Percentiles rank a stretch among this genome's conserved stretches.
Evolutionary conservation across 352 stramenopile species (phyloP).

Genomic region (Globisporangium okanoganense): DNA sequence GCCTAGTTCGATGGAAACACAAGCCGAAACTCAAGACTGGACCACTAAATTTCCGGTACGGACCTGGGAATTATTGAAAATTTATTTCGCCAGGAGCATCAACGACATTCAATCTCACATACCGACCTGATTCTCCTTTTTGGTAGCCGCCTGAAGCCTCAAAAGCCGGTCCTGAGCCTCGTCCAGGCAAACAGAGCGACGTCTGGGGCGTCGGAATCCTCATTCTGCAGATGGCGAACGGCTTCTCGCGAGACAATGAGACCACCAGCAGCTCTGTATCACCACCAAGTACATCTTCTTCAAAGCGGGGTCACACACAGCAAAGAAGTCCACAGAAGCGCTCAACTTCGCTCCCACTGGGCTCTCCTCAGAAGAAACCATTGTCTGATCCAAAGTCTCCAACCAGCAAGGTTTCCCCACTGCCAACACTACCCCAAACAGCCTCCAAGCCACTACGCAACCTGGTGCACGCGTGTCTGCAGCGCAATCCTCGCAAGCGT

Average conservation of each 20-base stretch:
- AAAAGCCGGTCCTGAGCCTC: not conserved
- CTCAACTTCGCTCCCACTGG: not conserved
- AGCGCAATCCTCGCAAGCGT: constrained; percentile 37
- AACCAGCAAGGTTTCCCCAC: not conserved
- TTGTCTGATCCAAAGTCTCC: not conserved
- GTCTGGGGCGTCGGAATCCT: constrained; percentile 58
- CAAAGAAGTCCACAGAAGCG: constrained; percentile 8
- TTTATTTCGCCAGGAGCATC: too few species aligned
- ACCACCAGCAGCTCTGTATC: not conserved
- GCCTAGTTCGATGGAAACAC: not conserved
- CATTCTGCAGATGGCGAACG: constrained; percentile 45
- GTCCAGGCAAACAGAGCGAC: constrained; percentile 35
- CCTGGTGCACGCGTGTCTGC: constrained; percentile 44
- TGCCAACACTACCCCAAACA: constrained; percentile 34
- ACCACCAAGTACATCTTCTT: not conserved
- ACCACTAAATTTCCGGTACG: constrained; percentile 18
- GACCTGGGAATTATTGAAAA: not conserved
- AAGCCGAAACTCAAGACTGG: constrained; percentile 17
- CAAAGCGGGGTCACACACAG: not conserved
- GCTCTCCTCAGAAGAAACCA: constrained; percentile 5
- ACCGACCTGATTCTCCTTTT: not conserved
- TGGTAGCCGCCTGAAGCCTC: constrained; percentile 26
- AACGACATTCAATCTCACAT: not conserved
- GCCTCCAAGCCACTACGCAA: constrained; percentile 41
- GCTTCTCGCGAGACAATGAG: constrained; percentile 11